These are phyloP conservation scores for Xylaria scruposa DNA, from an alignment of 495 filamentous ascomycete species.

Conservation along the genomic window DNA sequence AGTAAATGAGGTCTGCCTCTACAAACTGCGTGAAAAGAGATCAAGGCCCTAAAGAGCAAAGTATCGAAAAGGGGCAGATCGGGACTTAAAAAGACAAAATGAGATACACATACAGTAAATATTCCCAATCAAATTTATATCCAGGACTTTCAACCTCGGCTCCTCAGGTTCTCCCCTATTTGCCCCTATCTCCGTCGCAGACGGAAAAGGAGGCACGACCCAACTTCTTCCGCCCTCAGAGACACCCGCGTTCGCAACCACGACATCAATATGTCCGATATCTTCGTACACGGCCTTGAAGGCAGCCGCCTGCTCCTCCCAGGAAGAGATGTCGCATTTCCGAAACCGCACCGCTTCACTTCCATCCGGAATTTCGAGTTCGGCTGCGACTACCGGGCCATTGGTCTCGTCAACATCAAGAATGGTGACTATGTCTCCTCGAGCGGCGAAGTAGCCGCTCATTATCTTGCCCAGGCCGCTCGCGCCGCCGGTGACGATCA, in stretches of 20 bases:
- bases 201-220: constrained; percentile 29
- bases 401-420: constrained; percentile 55
- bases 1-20: neutral
- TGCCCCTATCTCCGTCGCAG: constrained; percentile 26
- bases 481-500: constrained; percentile 57
- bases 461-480: constrained; percentile 62
- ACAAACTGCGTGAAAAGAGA: neutral
- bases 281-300: constrained; percentile 51
- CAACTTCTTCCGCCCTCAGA: constrained; percentile 51
- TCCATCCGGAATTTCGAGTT: constrained; percentile 44
- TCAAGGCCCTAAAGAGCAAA: neutral
- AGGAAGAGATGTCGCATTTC: constrained; percentile 55
- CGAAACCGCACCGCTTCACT: constrained; percentile 46
- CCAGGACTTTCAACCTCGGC: constrained; percentile 49
- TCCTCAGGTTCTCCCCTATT: constrained; percentile 46
- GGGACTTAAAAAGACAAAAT: neutral
- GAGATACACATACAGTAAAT: constrained; percentile 54
- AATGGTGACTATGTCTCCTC: constrained; percentile 53
- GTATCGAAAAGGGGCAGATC: neutral
- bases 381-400: constrained; percentile 40
- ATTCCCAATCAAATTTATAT: constrained; percentile 56
- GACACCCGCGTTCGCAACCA: constrained; percentile 64
- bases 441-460: constrained; percentile 54
- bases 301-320: constrained; percentile 52
- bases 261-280: constrained; percentile 54